These are phyloP conservation scores for Hyphopichia buzzinii DNA, from an alignment of 1,139 yeast genomes.

Conservation along the genomic window DNA sequence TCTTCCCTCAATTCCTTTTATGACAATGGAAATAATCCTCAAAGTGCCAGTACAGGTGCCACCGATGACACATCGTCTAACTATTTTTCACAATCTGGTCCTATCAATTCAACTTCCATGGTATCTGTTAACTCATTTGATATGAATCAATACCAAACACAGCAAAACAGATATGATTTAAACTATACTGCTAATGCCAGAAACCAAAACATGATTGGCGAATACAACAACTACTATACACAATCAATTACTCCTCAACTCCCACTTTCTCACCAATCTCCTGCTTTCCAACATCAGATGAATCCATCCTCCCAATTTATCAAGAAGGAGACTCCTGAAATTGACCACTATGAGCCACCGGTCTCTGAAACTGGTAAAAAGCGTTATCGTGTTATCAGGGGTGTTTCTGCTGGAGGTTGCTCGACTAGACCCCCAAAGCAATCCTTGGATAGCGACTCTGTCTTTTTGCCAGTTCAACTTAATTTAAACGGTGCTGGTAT, in stretches of 20 bases:
- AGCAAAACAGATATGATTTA: neutral
- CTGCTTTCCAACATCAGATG: neutral
- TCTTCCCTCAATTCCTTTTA: slow-evolving; percentile 1
- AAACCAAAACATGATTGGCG: neutral
- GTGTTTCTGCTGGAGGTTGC: slow-evolving; percentile 59
- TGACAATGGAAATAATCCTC: slow-evolving; percentile 1
- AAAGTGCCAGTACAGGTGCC: neutral
- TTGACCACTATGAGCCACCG: slow-evolving; percentile 4
- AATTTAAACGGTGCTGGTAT: slow-evolving; percentile 43
- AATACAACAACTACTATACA: slow-evolving; percentile 1
- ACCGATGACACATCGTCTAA: neutral
- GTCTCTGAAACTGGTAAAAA: slow-evolving; percentile 9
- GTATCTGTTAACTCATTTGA: slow-evolving; percentile 4
- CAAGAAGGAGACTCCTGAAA: slow-evolving; percentile 5
- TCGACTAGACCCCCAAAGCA: slow-evolving; percentile 55
- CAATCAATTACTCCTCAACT: neutral
- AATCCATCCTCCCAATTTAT: neutral
- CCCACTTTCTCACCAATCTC: neutral
- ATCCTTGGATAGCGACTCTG: slow-evolving; percentile 27
- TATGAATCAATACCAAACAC: neutral
- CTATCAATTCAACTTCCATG: neutral
- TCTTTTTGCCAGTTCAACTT: slow-evolving; percentile 47
- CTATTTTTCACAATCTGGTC: slow-evolving; percentile 1
- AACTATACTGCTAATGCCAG: slow-evolving; percentile 1
- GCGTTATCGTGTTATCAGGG: slow-evolving; percentile 49